A percentile compares a stretch with the other conserved stretches of the same genome.
Conservation (phyloP, 345 rosid genomes). For the Citrus australasica region DNA sequence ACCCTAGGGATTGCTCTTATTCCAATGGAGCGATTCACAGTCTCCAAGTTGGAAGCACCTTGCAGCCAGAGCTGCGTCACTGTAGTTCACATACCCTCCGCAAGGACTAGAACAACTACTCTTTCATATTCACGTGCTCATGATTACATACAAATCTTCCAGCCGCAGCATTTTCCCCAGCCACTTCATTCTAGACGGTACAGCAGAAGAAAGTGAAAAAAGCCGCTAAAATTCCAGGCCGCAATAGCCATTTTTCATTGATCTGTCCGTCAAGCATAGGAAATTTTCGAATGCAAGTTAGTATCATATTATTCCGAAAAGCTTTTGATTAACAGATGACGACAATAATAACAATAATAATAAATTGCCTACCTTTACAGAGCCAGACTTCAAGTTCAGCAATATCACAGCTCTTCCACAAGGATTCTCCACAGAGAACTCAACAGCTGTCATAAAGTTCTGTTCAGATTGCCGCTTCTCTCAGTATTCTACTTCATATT, state of each 20-base stretch:
- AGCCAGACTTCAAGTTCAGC: slow-evolving; percentile 12
- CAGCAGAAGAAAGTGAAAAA: slow-evolving; percentile 3
- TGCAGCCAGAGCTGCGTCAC: not conserved
- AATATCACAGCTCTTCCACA: slow-evolving; percentile 20
- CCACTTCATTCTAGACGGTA: not conserved
- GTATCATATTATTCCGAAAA: not conserved
- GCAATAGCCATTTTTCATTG: slow-evolving; percentile 23
- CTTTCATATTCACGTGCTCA: not conserved
- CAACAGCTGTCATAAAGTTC: slow-evolving; percentile 12
- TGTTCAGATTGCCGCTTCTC: slow-evolving; percentile 3
- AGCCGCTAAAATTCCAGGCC: slow-evolving; percentile 12
- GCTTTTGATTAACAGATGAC: not conserved
- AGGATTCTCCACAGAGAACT: slow-evolving; percentile 20
- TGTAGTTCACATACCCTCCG: not conserved
- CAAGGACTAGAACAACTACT: not conserved
- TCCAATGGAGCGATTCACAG: not conserved
- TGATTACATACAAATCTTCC: not conserved
- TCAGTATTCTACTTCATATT: slow-evolving; percentile 2
- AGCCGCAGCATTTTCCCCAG: not conserved
- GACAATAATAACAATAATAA: too few species aligned
- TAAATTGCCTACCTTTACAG: not conserved
- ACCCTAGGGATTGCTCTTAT: not conserved
- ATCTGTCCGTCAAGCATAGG: not conserved
- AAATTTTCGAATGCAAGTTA: not conserved
- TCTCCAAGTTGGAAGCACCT: not conserved